Percentiles rank a stretch among this genome's conserved stretches.
Conservation (phyloP, 108 stramenopile genomes). For the Nannochloropsis granulata region DNA sequence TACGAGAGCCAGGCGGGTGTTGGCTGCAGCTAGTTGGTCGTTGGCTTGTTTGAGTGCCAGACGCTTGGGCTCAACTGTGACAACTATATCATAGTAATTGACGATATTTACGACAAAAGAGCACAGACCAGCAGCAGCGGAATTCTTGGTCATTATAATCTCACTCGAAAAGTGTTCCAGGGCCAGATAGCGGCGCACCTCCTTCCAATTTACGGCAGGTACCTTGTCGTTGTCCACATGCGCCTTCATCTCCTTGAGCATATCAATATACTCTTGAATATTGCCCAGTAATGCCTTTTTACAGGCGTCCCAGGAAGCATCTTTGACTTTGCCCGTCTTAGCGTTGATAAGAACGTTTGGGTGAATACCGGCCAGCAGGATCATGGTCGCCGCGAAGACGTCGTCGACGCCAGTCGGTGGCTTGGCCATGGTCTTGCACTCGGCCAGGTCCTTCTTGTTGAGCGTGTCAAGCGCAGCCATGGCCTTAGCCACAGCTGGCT, state of each 20-base stretch:
- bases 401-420: constrained; percentile 62
- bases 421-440: constrained; percentile 49
- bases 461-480: constrained; percentile 52
- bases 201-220: constrained; percentile 48
- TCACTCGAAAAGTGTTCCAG: constrained; percentile 58
- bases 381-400: constrained; percentile 69
- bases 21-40: constrained; percentile 46
- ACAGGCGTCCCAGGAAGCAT: constrained; percentile 52
- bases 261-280: constrained; percentile 55
- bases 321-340: constrained; percentile 58
- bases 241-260: constrained; percentile 52
- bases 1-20: constrained; percentile 33
- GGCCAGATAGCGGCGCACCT: constrained; percentile 47
- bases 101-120: constrained; percentile 62
- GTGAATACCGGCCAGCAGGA: constrained; percentile 61
- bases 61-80: constrained; percentile 59
- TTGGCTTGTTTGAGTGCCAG: constrained; percentile 49
- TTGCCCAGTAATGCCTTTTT: constrained; percentile 63
- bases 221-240: constrained; percentile 45
- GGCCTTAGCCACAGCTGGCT: constrained; percentile 46
- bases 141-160: constrained; percentile 51
- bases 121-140: constrained; percentile 56
- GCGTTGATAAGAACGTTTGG: constrained; percentile 35
- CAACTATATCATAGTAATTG: constrained; percentile 58
- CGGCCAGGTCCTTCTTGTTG: constrained; percentile 48